Evolutionary conservation across 1,139 yeast genomes (phyloP).

Genomic region (Hyphopichia fennica): DNA sequence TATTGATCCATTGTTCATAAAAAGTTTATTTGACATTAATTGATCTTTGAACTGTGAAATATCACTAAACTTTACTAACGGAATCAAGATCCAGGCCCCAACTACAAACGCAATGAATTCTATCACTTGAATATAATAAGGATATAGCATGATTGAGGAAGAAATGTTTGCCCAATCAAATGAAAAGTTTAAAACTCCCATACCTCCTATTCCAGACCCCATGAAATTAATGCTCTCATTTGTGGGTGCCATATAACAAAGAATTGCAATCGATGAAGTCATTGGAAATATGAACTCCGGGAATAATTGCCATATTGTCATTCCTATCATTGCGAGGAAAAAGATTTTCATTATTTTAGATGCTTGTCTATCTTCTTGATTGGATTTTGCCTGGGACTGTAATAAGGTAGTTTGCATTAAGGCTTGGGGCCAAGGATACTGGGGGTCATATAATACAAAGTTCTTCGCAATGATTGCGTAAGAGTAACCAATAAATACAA

Average conservation of each 20-base stretch:
- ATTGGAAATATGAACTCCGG: constrained; percentile 46
- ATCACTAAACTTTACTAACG: constrained; percentile 38
- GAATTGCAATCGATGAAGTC: constrained; percentile 39
- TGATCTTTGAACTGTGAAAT: constrained; percentile 26
- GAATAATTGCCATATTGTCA: constrained; percentile 42
- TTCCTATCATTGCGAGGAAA: constrained; percentile 24
- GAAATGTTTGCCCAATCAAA: constrained; percentile 50
- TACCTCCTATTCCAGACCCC: constrained; percentile 48
- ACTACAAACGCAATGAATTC: constrained; percentile 41
- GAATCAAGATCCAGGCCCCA: constrained; percentile 45
- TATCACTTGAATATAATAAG: constrained; percentile 46
- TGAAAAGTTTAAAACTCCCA: constrained; percentile 42
- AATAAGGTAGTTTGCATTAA: constrained; percentile 47
- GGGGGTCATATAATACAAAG: constrained; percentile 42
- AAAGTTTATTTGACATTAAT: constrained; percentile 41
- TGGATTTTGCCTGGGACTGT: constrained; percentile 29
- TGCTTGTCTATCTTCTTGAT: constrained; percentile 17
- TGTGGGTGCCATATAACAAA: constrained; percentile 46
- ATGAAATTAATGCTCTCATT: constrained; percentile 35
- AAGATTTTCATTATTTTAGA: constrained; percentile 34
- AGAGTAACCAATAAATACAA: constrained; percentile 48
- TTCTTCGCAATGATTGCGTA: constrained; percentile 46
- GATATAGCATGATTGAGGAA: constrained; percentile 42
- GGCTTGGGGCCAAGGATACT: constrained; percentile 47
- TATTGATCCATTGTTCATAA: constrained; percentile 26